Percentiles rank a stretch among this genome's conserved stretches.
These are phyloP conservation scores for Penicillium paneum DNA, from an alignment of 2,329 filamentous ascomycete species.

Conservation along the genomic window DNA sequence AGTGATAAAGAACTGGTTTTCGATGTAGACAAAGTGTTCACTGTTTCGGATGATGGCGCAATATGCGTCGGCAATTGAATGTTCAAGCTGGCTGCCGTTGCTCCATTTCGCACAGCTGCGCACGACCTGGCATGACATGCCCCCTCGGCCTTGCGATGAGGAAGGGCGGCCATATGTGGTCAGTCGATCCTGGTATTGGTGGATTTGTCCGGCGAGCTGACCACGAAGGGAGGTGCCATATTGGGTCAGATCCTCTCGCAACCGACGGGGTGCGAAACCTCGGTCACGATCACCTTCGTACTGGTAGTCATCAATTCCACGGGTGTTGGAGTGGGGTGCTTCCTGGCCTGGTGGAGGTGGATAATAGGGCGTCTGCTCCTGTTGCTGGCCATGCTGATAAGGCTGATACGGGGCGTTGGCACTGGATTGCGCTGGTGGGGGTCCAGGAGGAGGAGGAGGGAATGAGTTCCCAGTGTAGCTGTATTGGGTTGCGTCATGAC, in stretches of 20 bases:
- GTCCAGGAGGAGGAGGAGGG: constrained; percentile 41
- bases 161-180: constrained; percentile 24
- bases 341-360: constrained; percentile 41
- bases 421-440: constrained; percentile 26
- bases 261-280: constrained; percentile 34
- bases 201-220: constrained; percentile 43
- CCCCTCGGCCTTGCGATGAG: constrained; percentile 26
- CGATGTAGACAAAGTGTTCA: constrained; percentile 92
- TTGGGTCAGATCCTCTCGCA: constrained; percentile 38
- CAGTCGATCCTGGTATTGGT: constrained; percentile 44
- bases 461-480: constrained; percentile 35
- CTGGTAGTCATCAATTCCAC: constrained; percentile 35
- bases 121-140: constrained; percentile 49
- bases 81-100: constrained; percentile 78
- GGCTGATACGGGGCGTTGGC: constrained; percentile 3
- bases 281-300: constrained; percentile 37
- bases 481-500: constrained; percentile 20
- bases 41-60: constrained; percentile 79
- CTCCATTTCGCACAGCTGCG: constrained; percentile 94
- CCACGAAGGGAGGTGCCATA: constrained; percentile 40
- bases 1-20: constrained; percentile 98
- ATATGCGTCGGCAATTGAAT: constrained; percentile 85
- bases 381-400: constrained; percentile 8
- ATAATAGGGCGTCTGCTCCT: constrained; percentile 39
- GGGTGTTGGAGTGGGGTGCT: constrained; percentile 30